Evolutionary conservation across 495 filamentous ascomycete species (phyloP).

Genomic region (Evernia prunastri): DNA sequence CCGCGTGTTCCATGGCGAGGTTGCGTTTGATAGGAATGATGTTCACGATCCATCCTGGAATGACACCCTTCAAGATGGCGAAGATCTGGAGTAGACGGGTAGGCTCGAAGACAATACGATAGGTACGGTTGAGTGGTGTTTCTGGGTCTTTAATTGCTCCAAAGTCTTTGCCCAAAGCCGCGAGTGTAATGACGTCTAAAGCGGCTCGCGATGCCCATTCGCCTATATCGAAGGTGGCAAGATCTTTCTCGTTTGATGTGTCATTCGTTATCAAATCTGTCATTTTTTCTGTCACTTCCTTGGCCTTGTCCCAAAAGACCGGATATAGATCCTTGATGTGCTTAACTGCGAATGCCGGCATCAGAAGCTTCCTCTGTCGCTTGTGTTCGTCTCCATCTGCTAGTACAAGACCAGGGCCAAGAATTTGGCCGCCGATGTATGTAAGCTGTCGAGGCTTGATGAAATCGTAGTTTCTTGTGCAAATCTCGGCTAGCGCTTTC

Average conservation of each 20-base stretch:
- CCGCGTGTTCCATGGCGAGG: neutral
- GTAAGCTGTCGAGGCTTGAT: neutral
- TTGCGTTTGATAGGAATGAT: neutral
- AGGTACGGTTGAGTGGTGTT: neutral
- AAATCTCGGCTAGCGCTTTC: neutral
- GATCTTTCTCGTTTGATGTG: neutral
- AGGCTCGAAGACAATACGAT: neutral
- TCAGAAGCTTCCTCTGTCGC: conserved; percentile 56
- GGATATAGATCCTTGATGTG: conserved; percentile 69
- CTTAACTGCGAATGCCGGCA: conserved; percentile 64
- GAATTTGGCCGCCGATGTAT: neutral
- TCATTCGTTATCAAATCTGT: neutral
- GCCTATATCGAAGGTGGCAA: conserved; percentile 44
- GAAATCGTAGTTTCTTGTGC: neutral
- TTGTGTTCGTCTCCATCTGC: conserved; percentile 8
- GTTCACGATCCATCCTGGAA: neutral
- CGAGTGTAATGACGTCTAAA: conserved; percentile 68
- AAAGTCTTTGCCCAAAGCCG: conserved; percentile 66
- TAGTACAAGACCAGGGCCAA: neutral
- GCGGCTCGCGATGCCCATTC: conserved; percentile 50
- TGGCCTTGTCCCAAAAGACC: conserved; percentile 58
- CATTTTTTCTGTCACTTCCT: neutral
- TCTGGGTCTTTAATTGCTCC: conserved; percentile 39
- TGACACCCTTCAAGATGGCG: neutral
- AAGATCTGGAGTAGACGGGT: neutral